Conservation (phyloP, 164 flowering plant genomes). For the Vitis rupestris region DNA sequence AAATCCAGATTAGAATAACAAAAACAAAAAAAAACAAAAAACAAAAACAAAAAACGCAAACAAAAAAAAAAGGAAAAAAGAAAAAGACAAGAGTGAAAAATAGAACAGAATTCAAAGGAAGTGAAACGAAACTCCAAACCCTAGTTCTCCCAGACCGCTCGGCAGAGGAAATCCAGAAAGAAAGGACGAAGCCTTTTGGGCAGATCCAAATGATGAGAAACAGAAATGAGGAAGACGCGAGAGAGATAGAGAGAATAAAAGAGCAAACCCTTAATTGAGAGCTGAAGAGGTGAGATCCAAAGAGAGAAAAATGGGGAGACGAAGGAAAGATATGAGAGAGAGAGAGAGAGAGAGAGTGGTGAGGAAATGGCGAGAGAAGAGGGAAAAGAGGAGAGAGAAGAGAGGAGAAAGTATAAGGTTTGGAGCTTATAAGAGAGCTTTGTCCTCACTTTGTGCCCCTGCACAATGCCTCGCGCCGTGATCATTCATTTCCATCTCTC, state of each 20-base stretch:
- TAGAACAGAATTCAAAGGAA: background rate
- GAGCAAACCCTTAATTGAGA: background rate
- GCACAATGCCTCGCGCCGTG: too few relatives aligned
- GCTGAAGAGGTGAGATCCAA: background rate
- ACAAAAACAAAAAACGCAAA: slow-evolving; percentile 2
- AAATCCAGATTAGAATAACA: too few relatives aligned
- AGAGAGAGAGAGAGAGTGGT: background rate
- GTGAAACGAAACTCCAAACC: slow-evolving; percentile 10
- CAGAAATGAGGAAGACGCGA: slow-evolving; percentile 20
- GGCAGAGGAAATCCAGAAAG: too few relatives aligned
- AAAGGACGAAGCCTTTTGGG: background rate
- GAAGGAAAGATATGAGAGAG: slow-evolving; percentile 3
- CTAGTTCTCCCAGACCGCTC: background rate
- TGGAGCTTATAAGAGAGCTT: background rate
- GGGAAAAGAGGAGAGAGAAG: slow-evolving; percentile 21
- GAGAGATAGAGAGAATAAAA: background rate
- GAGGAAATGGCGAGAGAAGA: slow-evolving; percentile 17
- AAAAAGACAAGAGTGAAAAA: background rate
- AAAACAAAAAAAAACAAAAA: too few relatives aligned
- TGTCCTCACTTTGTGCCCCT: too few relatives aligned
- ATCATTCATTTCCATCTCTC: too few relatives aligned
- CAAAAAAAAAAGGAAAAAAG: background rate
- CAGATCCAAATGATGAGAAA: slow-evolving; percentile 1
- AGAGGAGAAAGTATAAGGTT: slow-evolving; percentile 18
- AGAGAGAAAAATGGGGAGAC: slow-evolving; percentile 8